Evolutionary conservation across 2,329 filamentous ascomycete genomes (phyloP).

Genomic region (Aspergillus thermomutatus): DNA sequence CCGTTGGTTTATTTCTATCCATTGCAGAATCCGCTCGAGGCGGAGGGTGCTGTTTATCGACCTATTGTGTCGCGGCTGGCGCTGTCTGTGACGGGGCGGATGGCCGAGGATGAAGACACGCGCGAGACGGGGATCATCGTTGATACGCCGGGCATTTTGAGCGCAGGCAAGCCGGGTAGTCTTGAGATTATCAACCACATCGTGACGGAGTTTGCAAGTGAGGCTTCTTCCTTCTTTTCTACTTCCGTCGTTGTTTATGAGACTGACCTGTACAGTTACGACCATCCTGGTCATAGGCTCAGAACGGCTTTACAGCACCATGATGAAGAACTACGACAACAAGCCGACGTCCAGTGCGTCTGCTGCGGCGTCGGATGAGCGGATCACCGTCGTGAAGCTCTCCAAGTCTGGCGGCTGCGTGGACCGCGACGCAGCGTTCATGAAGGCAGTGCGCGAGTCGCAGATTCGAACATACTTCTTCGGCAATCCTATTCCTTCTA

Average conservation of each 20-base stretch:
- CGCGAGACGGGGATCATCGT: constrained; percentile 76
- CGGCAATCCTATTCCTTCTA: constrained; percentile 56
- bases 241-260: neutral
- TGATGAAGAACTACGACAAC: constrained; percentile 64
- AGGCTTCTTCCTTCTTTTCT: constrained; percentile 18
- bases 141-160: constrained; percentile 72
- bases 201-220: constrained; percentile 64
- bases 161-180: constrained; percentile 59
- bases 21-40: constrained; percentile 62
- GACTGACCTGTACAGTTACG: constrained; percentile 56
- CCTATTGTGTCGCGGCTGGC: constrained; percentile 73
- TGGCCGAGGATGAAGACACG: constrained; percentile 71
- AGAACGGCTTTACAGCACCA: constrained; percentile 69
- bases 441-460: constrained; percentile 69
- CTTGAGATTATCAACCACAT: constrained; percentile 81
- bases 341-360: constrained; percentile 46
- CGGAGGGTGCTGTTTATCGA: constrained; percentile 69
- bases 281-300: constrained; percentile 80
- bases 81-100: constrained; percentile 69
- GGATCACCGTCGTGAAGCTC: constrained; percentile 71
- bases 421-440: constrained; percentile 68
- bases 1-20: constrained; percentile 91
- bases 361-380: constrained; percentile 54
- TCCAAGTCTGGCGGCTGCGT: constrained; percentile 84
- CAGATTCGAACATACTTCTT: constrained; percentile 94